These are phyloP conservation scores for Coprinellus micaceus DNA, from an alignment of 768 basidiomycete species.

Conservation along the genomic window DNA sequence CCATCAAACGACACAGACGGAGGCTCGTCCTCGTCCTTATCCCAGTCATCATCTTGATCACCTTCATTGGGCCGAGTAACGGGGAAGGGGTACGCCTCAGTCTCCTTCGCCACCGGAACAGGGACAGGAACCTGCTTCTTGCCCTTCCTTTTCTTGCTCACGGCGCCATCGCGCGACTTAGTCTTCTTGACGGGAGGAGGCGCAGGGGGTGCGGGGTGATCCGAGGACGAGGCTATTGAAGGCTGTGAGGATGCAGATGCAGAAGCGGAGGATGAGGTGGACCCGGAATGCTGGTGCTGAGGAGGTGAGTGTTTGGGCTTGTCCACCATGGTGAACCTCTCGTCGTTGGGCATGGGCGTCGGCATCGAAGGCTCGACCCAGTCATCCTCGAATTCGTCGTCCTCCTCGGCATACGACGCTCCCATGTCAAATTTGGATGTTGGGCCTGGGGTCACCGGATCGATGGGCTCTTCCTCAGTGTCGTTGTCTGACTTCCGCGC, in stretches of 20 bases:
- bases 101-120: constrained; percentile 39
- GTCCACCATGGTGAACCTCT: constrained; percentile 1
- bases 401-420: constrained; percentile 30
- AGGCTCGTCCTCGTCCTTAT: constrained; percentile 10
- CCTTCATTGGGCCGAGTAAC: constrained; percentile 40
- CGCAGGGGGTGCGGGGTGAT: not conserved
- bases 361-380: constrained; percentile 71
- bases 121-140: constrained; percentile 41
- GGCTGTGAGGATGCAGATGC: not conserved
- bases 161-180: constrained; percentile 12
- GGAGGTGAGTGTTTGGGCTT: not conserved
- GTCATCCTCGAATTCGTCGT: constrained; percentile 50
- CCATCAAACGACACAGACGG: constrained; percentile 8
- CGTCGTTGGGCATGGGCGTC: constrained; percentile 16
- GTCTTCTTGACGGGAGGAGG: constrained; percentile 10
- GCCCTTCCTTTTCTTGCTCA: constrained; percentile 26
- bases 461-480: constrained; percentile 70
- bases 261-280: constrained; percentile 4
- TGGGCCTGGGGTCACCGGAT: constrained; percentile 67
- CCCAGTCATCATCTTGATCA: constrained; percentile 10
- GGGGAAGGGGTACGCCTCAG: constrained; percentile 62
- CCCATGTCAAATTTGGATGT: constrained; percentile 36
- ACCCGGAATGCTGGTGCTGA: not conserved
- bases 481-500: constrained; percentile 54
- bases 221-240: not conserved